phyloP scores from a whole-genome alignment of 352 stramenopile genomes.

The Lagenidium giganteum region DNA sequence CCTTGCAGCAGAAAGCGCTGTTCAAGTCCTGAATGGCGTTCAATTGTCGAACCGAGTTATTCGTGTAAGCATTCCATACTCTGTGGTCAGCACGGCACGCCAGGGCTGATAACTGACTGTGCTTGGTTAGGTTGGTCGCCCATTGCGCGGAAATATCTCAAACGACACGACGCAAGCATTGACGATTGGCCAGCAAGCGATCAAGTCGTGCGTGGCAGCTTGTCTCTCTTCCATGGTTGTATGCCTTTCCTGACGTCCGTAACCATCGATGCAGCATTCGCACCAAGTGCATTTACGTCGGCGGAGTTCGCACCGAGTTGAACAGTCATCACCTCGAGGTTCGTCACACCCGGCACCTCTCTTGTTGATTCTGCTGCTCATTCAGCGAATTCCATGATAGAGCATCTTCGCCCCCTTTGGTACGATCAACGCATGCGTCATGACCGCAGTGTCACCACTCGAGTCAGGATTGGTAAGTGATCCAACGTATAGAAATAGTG shows the following conservation, averaged over 20 bases:
- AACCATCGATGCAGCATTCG: constrained; percentile 46
- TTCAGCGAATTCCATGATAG: constrained; percentile 17
- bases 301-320: constrained; percentile 63
- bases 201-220: constrained; percentile 50
- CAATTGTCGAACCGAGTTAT: constrained; percentile 45
- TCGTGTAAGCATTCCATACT: too few relatives aligned
- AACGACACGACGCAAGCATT: constrained; percentile 41
- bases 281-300: constrained; percentile 75
- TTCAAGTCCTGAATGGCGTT: constrained; percentile 71
- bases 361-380: neutral
- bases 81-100: too few relatives aligned
- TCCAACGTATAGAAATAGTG: neutral
- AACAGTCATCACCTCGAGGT: constrained; percentile 77
- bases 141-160: constrained; percentile 58
- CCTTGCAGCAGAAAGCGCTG: constrained; percentile 67
- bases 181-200: constrained; percentile 69
- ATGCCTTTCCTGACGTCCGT: too few relatives aligned
- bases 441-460: constrained; percentile 48
- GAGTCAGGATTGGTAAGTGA: constrained; percentile 38
- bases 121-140: constrained; percentile 49
- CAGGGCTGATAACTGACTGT: too few relatives aligned
- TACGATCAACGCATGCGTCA: constrained; percentile 56
- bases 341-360: neutral
- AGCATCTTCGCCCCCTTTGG: constrained; percentile 82
- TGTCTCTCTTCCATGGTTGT: too few relatives aligned